Conservation (phyloP, 108 stramenopile species). For the Schizochytrium sp. region DNA sequence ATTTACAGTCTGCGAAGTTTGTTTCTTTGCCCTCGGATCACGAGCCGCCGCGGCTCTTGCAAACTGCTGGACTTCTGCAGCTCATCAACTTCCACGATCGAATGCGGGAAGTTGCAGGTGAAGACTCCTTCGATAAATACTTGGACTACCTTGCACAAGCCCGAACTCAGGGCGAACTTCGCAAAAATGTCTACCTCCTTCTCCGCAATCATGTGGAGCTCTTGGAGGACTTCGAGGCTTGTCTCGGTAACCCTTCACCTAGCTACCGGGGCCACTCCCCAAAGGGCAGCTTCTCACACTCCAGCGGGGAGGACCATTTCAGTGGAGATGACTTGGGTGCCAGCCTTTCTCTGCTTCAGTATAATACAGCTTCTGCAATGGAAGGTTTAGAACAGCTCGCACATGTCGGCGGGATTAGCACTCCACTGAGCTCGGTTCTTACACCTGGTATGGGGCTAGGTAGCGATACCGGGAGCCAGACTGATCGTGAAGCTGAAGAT, state of each 20-base stretch:
- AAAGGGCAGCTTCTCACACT: background rate
- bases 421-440: too few relatives aligned
- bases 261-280: background rate
- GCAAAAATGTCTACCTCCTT: background rate
- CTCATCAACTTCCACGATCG: conserved; percentile 2
- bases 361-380: too few relatives aligned
- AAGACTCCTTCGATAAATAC: background rate
- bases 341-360: too few relatives aligned
- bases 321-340: background rate
- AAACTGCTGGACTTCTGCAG: background rate
- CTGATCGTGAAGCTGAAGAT: background rate
- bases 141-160: background rate
- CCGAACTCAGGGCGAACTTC: background rate
- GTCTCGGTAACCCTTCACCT: conserved; percentile 1
- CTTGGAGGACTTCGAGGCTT: conserved; percentile 9
- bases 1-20: too few relatives aligned
- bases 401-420: too few relatives aligned
- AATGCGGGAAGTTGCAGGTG: background rate
- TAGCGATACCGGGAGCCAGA: background rate
- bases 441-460: background rate
- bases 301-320: background rate
- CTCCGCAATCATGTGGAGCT: background rate
- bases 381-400: too few relatives aligned
- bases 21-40: background rate
- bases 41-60: background rate